Evolutionary conservation across 2,329 filamentous ascomycete species (phyloP).

Genomic region (Cladosporium oxysporum): DNA sequence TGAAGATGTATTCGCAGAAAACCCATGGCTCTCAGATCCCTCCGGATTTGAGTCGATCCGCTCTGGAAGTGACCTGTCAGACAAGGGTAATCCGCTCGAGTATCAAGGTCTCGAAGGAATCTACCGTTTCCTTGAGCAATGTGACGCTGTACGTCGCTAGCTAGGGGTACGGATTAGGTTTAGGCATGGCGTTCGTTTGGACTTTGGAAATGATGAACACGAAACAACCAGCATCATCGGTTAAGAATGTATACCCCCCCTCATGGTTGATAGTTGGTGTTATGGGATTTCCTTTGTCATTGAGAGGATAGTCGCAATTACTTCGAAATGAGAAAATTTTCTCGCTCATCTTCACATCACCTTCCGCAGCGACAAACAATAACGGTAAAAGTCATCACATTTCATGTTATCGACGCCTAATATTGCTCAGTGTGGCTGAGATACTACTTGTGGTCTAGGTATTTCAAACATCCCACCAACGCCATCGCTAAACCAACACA

Average conservation of each 20-base stretch:
- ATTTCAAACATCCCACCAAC: conserved; percentile 9
- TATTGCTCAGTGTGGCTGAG: background rate
- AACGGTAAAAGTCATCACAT: background rate
- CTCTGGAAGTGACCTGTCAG: conserved; percentile 49
- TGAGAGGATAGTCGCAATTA: background rate
- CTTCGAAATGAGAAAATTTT: background rate
- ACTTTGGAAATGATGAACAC: background rate
- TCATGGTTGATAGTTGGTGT: conserved; percentile 1
- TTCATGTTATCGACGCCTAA: background rate
- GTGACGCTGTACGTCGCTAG: conserved; percentile 51
- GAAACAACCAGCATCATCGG: conserved; percentile 1
- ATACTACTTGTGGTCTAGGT: background rate
- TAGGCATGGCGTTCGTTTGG: background rate
- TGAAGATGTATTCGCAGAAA: conserved; percentile 36
- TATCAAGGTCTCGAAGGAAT: conserved; percentile 67
- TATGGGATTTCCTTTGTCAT: background rate
- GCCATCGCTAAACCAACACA: conserved; percentile 8
- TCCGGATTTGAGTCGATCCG: conserved; percentile 61
- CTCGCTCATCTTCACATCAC: background rate
- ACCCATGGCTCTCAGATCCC: conserved; percentile 55
- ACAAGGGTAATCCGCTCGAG: conserved; percentile 50
- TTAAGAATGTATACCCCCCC: conserved; percentile 1
- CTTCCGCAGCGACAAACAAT: background rate
- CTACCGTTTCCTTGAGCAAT: conserved; percentile 65
- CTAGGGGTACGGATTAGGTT: background rate